Base-by-base conservation (phyloP, 2,329 filamentous ascomycete species). In the Penicillium griseofulvum region DNA sequence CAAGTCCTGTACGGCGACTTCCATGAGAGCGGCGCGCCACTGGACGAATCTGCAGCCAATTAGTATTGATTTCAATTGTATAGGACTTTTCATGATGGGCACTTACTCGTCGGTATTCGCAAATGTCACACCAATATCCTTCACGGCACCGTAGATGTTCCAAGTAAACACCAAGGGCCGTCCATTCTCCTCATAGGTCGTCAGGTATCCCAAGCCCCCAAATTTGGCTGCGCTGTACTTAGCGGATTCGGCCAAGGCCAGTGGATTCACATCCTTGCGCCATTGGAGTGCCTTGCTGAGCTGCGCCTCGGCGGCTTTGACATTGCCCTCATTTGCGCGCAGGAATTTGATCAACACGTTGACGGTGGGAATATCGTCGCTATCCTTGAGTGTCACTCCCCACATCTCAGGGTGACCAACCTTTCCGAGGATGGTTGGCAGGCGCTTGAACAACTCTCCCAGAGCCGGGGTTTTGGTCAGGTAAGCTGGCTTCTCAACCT, bases 321-420 rank as follows among this genome's bases (percentile, higher is more conserved):
- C 71, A 67, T 95, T 86, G 58, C 87, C 87, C 58, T 87, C 85
- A 72, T 97, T 97, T 71, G 92, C 93, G 64, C 92, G 90, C 53
- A 97, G 83, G 77, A 92, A 97, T 79, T 97, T 97, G 71, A 96
- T 91, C 46, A 97, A 80, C 49, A 97, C 84, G 65, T 96, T 87
- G 70, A 89, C 87, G 45, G 89, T 91, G 52, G 89, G 89, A 49
- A 92, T 81, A 65, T 91, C 81, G 38, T 76, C 65, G 52, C 65
- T 66, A 53, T 70, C 66, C 55, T 73, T 70, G 42, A 97, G 83
- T 31, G 82, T 78, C 51, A 97, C 85, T 46, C 92, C 92, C 85
- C 92, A 97, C 81, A 97, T 89, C 79, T 97, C 91, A 49, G 77
- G 76, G 74, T 96, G 82, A 16, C 76, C 80, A 49, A 83, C 77